Evolutionary conservation across 169 alveolate genomes (phyloP), one percentile per base, ranked within the genome.

Genomic region (Cryptosporidium parvum): DNA sequence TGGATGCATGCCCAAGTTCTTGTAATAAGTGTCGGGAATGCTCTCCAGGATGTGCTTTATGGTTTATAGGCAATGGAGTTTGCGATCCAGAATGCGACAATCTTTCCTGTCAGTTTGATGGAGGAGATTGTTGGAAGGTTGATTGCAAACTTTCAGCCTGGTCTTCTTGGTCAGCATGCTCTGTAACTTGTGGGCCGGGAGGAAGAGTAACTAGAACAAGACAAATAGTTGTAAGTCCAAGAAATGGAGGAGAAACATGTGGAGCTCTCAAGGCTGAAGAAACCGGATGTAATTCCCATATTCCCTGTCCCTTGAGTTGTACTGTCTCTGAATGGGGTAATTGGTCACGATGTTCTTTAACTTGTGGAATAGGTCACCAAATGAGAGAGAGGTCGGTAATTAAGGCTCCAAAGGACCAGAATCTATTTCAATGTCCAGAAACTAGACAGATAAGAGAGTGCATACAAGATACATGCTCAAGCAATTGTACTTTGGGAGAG

Each of bases 41-140:
- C 37, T 92, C 94, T n/a, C 91, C 92, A 0, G 94, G 94, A 1
- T 93, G 95, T 52, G 95, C 95, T 9, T 70, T 86, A 1, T 93
- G 95, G 95, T 93, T 93, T 35, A 70, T 93, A 6, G 95, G 95
- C 1, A 93, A 93, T 51, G 89, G 93, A 39, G 85, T 91, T 31
- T 93, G 95, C 21, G 95, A 93, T 33, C 89, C 69, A 9, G 92
- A 84, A 21, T 93, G 95, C 85, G 67, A 87, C 72, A 91, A 86
- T 51, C 86, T 91, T 7, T 85, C 85, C 26, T 93, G 95, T 61
- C 94, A 91, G 42, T 92, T 91, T 62, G 95, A 93, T 44, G 94
- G 95, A 18, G 94, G 93, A n/a, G 95, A 93, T 73, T 93, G 95
- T 85, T 93, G 94, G 93, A 85, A 85, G 18, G 92, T 85, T 68